Conservation (phyloP, 768 basidiomycete species). For the Rhizopogon vinicolor region DNA sequence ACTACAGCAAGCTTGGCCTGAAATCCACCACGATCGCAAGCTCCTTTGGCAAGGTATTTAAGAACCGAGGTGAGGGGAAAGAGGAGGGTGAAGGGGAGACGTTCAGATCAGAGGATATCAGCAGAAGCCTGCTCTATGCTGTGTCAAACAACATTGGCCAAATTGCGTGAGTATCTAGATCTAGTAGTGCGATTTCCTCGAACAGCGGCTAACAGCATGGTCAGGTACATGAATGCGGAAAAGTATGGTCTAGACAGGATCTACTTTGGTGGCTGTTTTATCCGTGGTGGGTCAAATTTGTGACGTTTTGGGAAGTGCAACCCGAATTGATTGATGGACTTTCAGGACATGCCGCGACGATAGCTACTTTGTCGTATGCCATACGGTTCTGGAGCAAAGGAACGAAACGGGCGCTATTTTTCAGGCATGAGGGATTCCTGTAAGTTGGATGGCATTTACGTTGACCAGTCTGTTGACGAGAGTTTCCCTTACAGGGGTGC, state of each 20-base stretch:
- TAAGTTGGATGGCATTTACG: constrained; percentile 38
- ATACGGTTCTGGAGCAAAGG: constrained; percentile 99
- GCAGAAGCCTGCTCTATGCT: constrained; percentile 90
- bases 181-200: constrained; percentile 1
- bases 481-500: constrained; percentile 55
- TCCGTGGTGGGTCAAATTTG: constrained; percentile 66
- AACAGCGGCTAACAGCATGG: constrained; percentile 10
- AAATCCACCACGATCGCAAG: constrained; percentile 98
- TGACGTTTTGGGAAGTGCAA: neutral
- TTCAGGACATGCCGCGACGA: constrained; percentile 92
- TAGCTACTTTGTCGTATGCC: constrained; percentile 95
- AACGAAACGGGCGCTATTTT: constrained; percentile 91
- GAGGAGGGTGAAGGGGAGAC: constrained; percentile 49
- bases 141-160: constrained; percentile 99
- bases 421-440: constrained; percentile 98
- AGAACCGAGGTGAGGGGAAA: constrained; percentile 56
- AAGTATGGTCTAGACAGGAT: constrained; percentile 96
- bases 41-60: constrained; percentile 98
- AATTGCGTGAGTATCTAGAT: constrained; percentile 78
- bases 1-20: constrained; percentile 90
- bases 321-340: neutral
- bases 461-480: constrained; percentile 1
- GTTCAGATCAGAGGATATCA: constrained; percentile 91
- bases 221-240: constrained; percentile 94
- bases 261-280: constrained; percentile 99